Evolutionary conservation across 805 yeast species (phyloP), one percentile per base, ranked within the genome.

Genomic region (Candida khao-thaluensis): DNA sequence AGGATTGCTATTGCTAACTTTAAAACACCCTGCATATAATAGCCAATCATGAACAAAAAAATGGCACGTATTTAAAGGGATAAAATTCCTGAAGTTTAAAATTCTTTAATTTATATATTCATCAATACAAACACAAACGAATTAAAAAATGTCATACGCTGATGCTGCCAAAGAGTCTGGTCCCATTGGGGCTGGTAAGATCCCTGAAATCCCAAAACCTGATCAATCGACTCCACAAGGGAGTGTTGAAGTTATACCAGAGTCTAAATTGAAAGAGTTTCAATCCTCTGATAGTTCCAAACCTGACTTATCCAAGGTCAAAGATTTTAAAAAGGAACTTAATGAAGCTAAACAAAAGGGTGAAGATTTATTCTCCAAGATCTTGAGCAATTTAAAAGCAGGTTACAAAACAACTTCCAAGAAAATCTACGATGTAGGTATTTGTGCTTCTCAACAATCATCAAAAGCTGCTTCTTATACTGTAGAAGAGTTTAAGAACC

Each of bases 401-500:
- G 27, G 25, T 4, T 39, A 14, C 15, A 7, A 16, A 22, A 17
- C 9, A 20, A 24, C 36, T 11, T 17, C 22, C 6, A 18, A 23
- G 7, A 37, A 33, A n/a, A 17, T 37, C 28, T 29, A 33, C 18
- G 44, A 41, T 11, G 15, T 41, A n/a, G 44, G 44, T 10, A 16
- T 37, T 29, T 7, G 14, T 11, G 35, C 33, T 11, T 20, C 30
- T n/a, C 11, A 22, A 10, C 17, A 41, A 30, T 11, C 35, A 8
- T 7, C 8, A 7, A 26, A 26, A 17, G 16, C 14, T 31, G 29
- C 26, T 4, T 16, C 16, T 14, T 7, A n/a, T 17, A 21, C 39
- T 18, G 30, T 27, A 12, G 16, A 23, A 10, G 84, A 79, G 55
- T 64, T 80, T 47, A 69, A 77, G 51, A 79, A 81, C 63, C 86